Base-by-base conservation (phyloP, 1,139 yeast species). In the Geotrichum candidum region DNA sequence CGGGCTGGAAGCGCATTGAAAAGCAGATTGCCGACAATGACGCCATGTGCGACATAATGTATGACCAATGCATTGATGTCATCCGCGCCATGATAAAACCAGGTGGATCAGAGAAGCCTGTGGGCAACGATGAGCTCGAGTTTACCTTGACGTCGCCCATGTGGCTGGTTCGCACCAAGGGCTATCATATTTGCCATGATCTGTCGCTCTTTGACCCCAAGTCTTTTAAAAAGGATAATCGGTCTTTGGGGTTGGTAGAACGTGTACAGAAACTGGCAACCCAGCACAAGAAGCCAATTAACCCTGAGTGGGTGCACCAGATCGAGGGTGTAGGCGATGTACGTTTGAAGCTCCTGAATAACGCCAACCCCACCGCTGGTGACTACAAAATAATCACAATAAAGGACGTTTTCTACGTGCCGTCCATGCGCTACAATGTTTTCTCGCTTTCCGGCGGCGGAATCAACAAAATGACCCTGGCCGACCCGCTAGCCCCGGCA, bases 361-460 rank as follows among this genome's bases (percentile, higher is more conserved):
- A 41, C 6, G 18, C 15, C 46, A 13, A 2, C 53, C 23, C 27
- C 13, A 35, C 45, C 25, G 9, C 48, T n/a, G 54, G 41, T 22
- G 27, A 38, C 53, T 29, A 52, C n/a, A 15, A 45, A 5, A 45
- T 33, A n/a, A 31, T 59, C 10, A 33, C 52, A 3, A 38, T 59
- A 18, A 46, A 56, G 51, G 35, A 59, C 18, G 61, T 59, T 11
- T n/a, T 59, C 2, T 59, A 38, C 22, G 54, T 52, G 7, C 61
- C 61, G 2, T 51, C 33, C n/a, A 35, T 52, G 56, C 18, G 38
- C 27, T 51, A 45, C 56, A 59, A 59, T 41, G 61, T 59, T 11
- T 22, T 59, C 15, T 55, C 61, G 23, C 50, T 58, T 3, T 38
- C 53, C 9, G 60, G 53, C 7, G 53, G 53, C 10, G 59, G 54